Evolutionary conservation across 2,329 filamentous ascomycete species (phyloP), one percentile per base, ranked within the genome.

Genomic region (Chaetomium sp.): DNA sequence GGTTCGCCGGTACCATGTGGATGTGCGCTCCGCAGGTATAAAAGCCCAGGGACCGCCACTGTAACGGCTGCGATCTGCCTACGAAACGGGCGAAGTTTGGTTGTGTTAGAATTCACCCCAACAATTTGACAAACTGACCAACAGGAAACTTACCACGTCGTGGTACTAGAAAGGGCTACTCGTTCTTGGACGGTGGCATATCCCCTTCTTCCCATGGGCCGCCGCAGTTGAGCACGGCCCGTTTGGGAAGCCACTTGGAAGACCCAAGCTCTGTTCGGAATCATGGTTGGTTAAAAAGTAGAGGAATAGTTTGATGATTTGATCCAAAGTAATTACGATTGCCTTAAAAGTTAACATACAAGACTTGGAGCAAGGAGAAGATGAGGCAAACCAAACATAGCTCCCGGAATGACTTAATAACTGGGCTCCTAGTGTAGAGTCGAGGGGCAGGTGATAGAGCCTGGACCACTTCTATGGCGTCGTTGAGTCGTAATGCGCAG

Each of bases 11-110:
- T 32, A 40, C 35, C 41, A 33, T 42, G 19, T 27, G 19, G 19
- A 27, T 27, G 40, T 10, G 10, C 50, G n/a, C 19, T 46, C 35
- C 58, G 53, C 27, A 65, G 42, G 34, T 60, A 59, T 7, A 59
- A 32, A 9, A 57, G 41, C 14, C 53, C 56, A 1, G 62, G 60
- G 2, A 62, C 3, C 0, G 61, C 53, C 32, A 65, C 48, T 4
- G 36, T 60, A 5, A 59, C 52, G 12, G 64, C 56, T 5, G 56
- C 57, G 32, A 62, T 41, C 37, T 60, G 50, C 61, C 63, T 65
- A 40, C 19, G 19, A 27, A 27, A 27, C 19, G 19, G 19, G 19
- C 19, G 19, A 3, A 3, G 19, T 27, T 27, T 27, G 19, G 3
- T 27, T 27, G 19, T 27, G 19, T 27, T 27, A 27, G 19, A 27